Percentiles rank a stretch among this genome's conserved stretches.
Conservation (phyloP, 2,329 filamentous ascomycete genomes). For the Ceratocystis cacaofunesta region DNA sequence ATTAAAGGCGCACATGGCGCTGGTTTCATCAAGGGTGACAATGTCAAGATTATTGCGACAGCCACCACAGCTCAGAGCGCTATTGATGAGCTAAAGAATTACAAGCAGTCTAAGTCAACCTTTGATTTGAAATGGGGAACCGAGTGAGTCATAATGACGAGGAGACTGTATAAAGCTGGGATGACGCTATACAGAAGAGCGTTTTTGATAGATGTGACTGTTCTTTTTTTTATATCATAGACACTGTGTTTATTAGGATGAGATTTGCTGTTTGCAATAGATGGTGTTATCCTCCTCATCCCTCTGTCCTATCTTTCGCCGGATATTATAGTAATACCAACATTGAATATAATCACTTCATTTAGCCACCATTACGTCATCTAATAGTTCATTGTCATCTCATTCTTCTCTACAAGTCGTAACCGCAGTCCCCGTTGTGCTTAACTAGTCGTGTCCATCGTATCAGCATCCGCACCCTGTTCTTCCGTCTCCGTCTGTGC, state of each 20-base stretch:
- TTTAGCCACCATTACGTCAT: constrained; percentile 1
- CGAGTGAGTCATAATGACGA: constrained; percentile 29
- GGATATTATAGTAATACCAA: not conserved
- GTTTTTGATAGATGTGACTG: not conserved
- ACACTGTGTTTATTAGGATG: not conserved
- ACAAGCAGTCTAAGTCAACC: constrained; percentile 58
- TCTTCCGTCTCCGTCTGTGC: constrained; percentile 27
- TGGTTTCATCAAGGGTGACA: constrained; percentile 60
- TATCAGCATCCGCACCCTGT: constrained; percentile 26
- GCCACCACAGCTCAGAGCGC: constrained; percentile 59
- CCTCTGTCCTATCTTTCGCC: no score
- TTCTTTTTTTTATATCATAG: not conserved
- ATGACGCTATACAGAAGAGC: not conserved
- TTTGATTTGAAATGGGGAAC: constrained; percentile 72
- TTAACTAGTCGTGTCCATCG: constrained; percentile 18
- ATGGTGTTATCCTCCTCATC: not conserved
- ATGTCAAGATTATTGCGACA: constrained; percentile 64
- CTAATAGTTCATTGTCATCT: constrained; percentile 10
- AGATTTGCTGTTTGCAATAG: no score
- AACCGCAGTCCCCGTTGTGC: constrained; percentile 19
- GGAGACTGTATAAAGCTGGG: not conserved
- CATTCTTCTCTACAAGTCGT: constrained; percentile 15
- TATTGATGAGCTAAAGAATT: constrained; percentile 53
- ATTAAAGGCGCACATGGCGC: constrained; percentile 57
- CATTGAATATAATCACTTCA: constrained; percentile 1